Conservation (phyloP, 2,329 filamentous ascomycete genomes). For the Davidsoniella neocaledoniae region DNA sequence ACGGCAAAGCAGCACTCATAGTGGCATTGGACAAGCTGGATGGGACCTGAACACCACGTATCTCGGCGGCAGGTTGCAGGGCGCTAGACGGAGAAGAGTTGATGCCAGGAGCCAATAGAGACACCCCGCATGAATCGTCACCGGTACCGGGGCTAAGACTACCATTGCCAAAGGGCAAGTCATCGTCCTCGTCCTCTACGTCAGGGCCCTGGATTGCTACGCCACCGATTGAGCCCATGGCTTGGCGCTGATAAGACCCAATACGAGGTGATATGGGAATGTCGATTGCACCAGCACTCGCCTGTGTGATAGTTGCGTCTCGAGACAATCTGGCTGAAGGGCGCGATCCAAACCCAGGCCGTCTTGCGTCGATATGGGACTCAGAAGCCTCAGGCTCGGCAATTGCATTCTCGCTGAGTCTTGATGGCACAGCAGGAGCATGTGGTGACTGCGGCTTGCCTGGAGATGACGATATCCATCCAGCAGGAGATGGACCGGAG, state of each 20-base stretch:
- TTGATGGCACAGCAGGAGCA: constrained; percentile 80
- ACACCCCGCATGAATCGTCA: constrained; percentile 30
- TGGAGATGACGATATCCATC: constrained; percentile 73
- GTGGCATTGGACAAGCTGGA: background rate
- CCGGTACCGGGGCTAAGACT: constrained; percentile 55
- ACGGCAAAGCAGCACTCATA: constrained; percentile 19
- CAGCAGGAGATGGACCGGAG: constrained; percentile 43
- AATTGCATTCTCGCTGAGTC: constrained; percentile 86
- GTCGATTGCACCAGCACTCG: constrained; percentile 45
- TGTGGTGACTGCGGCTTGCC: constrained; percentile 74
- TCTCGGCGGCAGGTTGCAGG: constrained; percentile 3
- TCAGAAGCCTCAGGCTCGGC: constrained; percentile 1
- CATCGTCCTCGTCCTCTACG: constrained; percentile 41
- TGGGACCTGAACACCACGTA: background rate
- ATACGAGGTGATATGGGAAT: constrained; percentile 55
- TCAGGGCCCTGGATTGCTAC: constrained; percentile 43
- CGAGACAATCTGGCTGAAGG: constrained; percentile 12
- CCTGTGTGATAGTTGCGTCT: constrained; percentile 26
- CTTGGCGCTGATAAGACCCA: constrained; percentile 38
- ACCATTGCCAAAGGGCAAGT: constrained; percentile 44
- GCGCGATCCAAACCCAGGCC: background rate
- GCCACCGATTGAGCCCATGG: constrained; percentile 41
- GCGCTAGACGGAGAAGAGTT: background rate
- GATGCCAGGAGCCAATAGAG: background rate
- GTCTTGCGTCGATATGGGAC: background rate